These are phyloP conservation scores for Huntiella decipiens DNA, from an alignment of 2,329 filamentous ascomycete species.

Conservation along the genomic window DNA sequence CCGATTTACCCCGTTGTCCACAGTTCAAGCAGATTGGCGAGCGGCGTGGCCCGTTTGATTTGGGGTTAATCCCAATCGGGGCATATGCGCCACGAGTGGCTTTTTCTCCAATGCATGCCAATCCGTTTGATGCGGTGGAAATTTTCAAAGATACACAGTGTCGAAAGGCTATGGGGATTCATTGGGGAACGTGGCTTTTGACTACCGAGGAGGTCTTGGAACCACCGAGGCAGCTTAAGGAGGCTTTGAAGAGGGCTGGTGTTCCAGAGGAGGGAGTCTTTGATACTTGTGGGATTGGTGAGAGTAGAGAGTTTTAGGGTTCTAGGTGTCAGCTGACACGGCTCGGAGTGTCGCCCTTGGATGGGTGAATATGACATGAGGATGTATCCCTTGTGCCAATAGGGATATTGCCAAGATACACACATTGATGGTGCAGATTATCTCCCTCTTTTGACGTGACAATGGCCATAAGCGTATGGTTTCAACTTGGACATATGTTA, in stretches of 20 bases:
- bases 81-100: constrained; percentile 58
- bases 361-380: too few relatives aligned
- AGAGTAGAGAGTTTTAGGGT: constrained; percentile 52
- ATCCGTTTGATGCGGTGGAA: constrained; percentile 72
- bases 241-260: constrained; percentile 49
- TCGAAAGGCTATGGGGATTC: constrained; percentile 61
- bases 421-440: too few relatives aligned
- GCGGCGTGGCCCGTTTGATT: constrained; percentile 67
- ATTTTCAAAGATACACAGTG: constrained; percentile 77
- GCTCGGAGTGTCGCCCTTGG: too few relatives aligned
- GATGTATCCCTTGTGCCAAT: too few relatives aligned
- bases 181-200: constrained; percentile 83
- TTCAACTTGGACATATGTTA: too few relatives aligned
- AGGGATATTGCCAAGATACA: too few relatives aligned
- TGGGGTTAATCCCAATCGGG: constrained; percentile 84
- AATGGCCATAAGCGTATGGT: too few relatives aligned
- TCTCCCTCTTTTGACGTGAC: too few relatives aligned
- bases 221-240: constrained; percentile 52
- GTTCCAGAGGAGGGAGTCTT: constrained; percentile 55
- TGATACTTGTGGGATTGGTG: constrained; percentile 69
- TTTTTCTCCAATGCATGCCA: constrained; percentile 68
- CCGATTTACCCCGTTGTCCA: constrained; percentile 53
- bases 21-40: constrained; percentile 72
- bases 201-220: constrained; percentile 73
- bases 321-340: not conserved